phyloP scores from a whole-genome alignment of 2,329 filamentous ascomycete genomes.

The Penicillium sp. region DNA sequence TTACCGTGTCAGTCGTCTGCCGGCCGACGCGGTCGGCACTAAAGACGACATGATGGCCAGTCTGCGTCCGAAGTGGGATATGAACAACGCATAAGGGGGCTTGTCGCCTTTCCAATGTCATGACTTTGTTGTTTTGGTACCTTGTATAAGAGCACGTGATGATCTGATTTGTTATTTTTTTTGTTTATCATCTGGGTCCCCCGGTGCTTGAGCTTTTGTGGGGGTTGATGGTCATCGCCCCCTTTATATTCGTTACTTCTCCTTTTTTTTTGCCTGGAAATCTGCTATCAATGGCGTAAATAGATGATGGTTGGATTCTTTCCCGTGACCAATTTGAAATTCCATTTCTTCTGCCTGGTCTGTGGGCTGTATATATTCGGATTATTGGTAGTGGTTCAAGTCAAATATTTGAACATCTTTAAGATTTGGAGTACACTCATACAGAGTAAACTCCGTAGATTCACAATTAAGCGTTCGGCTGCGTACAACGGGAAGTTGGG shows the following conservation, averaged over 20 bases:
- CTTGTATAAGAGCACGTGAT: constrained; percentile 18
- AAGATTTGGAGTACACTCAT: too few species aligned
- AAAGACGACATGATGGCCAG: constrained; percentile 62
- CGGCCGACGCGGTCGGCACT: constrained; percentile 77
- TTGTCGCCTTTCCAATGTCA: constrained; percentile 12
- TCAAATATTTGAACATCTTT: too few species aligned
- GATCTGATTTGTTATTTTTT: constrained; percentile 17
- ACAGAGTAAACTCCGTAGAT: background rate
- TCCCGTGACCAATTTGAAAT: background rate
- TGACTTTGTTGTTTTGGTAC: constrained; percentile 16
- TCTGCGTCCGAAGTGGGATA: constrained; percentile 57
- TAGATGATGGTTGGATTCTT: constrained; percentile 7
- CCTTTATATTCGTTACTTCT: constrained; percentile 1
- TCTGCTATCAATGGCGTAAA: constrained; percentile 6
- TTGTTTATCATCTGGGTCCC: constrained; percentile 6
- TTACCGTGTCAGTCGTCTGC: constrained; percentile 81
- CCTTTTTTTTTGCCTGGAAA: background rate
- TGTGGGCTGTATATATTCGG: constrained; percentile 7
- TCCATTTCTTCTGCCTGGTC: constrained; percentile 3
- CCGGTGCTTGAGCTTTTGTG: constrained; percentile 1
- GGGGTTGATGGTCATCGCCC: background rate
- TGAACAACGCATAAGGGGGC: constrained; percentile 33
- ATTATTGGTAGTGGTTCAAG: background rate
- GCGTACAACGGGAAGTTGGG: background rate
- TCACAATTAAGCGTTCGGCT: background rate